These are phyloP conservation scores for Eremochloa ophiuroides DNA, from an alignment of 176 grass and related monocot species.

Conservation along the genomic window DNA sequence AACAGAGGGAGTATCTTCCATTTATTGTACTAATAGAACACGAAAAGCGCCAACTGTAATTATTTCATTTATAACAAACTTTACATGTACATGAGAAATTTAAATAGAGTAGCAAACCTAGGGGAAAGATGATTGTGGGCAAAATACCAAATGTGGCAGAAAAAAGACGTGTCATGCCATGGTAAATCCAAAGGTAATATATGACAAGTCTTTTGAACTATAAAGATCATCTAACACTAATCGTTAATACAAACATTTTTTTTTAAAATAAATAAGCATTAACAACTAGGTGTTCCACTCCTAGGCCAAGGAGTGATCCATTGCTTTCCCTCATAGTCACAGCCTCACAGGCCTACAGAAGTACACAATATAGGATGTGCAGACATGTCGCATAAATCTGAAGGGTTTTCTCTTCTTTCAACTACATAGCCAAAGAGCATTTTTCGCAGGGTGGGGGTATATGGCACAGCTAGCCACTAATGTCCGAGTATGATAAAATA, in stretches of 20 bases:
- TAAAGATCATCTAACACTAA: slow-evolving; percentile 9
- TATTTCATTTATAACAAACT: background rate
- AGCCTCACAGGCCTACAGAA: background rate
- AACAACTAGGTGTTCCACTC: background rate
- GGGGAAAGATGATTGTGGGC: background rate
- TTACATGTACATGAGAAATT: background rate
- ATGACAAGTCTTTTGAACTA: background rate
- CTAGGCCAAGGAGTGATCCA: background rate
- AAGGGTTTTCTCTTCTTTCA: slow-evolving; percentile 4
- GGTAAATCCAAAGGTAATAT: background rate
- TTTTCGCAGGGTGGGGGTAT: background rate
- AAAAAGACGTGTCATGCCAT: background rate
- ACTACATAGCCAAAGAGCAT: background rate
- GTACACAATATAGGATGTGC: background rate
- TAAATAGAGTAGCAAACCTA: background rate
- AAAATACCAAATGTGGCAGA: background rate
- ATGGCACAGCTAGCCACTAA: background rate
- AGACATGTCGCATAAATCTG: background rate
- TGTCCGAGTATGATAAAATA: slow-evolving; percentile 12
- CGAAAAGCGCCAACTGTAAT: background rate
- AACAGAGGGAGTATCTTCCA: no score
- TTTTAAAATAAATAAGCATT: background rate
- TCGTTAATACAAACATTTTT: background rate
- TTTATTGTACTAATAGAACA: background rate
- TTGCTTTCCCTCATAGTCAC: background rate